Evolutionary conservation across 139 green algal species (phyloP), one percentile per base, ranked within the genome.

Genomic region (Volvox reticuliferus): DNA sequence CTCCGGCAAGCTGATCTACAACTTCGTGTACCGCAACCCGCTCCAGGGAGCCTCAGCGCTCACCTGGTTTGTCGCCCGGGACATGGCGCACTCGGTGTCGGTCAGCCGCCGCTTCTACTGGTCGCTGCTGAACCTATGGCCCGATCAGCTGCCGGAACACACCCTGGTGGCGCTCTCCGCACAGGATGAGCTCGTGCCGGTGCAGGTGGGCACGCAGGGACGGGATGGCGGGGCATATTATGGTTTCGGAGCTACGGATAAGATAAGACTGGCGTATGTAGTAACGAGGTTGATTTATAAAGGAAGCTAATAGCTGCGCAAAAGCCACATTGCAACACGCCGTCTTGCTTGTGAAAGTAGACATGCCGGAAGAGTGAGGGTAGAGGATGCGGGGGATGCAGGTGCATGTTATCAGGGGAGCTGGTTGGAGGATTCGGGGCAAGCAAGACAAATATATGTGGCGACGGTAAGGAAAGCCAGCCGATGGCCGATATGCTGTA

Each of bases 31-130:
- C 71, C 55, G 62, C 44, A 73, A 24, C 33, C 77, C 88, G 37
- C 30, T 71, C 12, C 50, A 26, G 33, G 76, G 68, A 78, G 21
- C 73, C 37, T 71, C 44, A 16, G n/a, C 78, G 21, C 82, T 88
- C 2, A 91, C 87, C 24, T 88, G 82, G 82, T 81, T 92, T 32
- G 71, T 93, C 35, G 76, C 91, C n/a, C 91, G 91, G 21, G 89
- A 95, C 84, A 61, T 95, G 35, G 80, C 92, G 88, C 87, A 92
- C 86, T 73, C 89, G 14, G 77, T 89, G 33, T 91, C 88, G 14
- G 91, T 95, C 24, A 88, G 81, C 88, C 92, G 93, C 76, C 76
- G 85, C 86, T 94, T 95, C 85, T 94, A 90, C 86, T 95, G 93
- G 92, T 92, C 91, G 26, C 32, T 77, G 50, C 90, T 96, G 28